Base-by-base conservation (phyloP, 202 grass and related monocot genomes). In the Digitaria exilis region DNA sequence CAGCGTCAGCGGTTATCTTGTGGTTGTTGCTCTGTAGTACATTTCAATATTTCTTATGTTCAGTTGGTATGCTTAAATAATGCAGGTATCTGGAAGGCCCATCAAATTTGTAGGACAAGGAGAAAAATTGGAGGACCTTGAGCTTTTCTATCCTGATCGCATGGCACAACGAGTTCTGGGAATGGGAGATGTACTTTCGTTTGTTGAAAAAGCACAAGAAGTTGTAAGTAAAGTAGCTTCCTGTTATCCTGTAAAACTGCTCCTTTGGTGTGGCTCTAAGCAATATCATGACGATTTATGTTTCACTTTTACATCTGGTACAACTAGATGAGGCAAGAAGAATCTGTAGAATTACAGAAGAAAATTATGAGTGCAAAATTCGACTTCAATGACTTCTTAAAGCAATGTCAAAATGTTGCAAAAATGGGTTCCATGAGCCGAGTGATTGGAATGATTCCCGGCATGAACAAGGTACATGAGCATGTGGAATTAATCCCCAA, bases 141-240 rank as follows among this genome's bases (percentile, higher is more conserved):
- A 96, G 67, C 87, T 89, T 80, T 96, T 98, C 85, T 98, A 98
- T 86, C 96, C 96, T 46, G 89, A 96, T 19, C 90, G 89, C 19
- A 98, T 96, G 96, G 96, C 93, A 7, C 93, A 94, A 1, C 83
- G 93, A 37, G 87, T 98, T 63, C 80, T 98, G 66, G 96, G 93
- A 65, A 96, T 98, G 96, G 96, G 96, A 43, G 96, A 98, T 84
- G 93, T 98, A 69, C 96, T 98, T 87, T 94, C 93, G 55, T 98
- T 98, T 79, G 96, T 96, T 45, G 93, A 96, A 81, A 98, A 98
- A 76, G 85, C 96, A 65, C 91, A 98, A 90, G 93, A 98, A 96
- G 70, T 98, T 1, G 96, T 96, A 94, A 92, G 96, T 92, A 61
- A 94, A 92, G 96, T 92, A 61, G 13, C 28, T 61, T 76, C 22